A percentile compares a stretch with the other conserved stretches of the same genome.
Conservation (phyloP, 257 asterid genomes). For the Leonotis leonurus region DNA sequence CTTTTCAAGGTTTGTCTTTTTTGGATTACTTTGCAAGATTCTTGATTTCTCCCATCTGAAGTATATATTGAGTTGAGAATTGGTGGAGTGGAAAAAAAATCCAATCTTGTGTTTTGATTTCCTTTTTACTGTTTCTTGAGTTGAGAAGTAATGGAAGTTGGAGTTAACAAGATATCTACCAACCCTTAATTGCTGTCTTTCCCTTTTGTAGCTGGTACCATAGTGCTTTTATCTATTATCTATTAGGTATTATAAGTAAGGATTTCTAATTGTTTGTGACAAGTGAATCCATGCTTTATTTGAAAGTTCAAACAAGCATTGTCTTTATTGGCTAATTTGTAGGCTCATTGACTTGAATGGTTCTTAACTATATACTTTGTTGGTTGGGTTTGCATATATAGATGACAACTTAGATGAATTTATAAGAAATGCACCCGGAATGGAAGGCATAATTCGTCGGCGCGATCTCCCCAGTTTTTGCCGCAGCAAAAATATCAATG, state of each 20-base stretch:
- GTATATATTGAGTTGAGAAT: neutral
- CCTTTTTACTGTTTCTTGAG: no score
- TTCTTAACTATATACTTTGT: neutral
- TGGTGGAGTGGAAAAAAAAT: neutral
- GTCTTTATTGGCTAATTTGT: no score
- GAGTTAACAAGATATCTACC: neutral
- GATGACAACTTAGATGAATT: constrained; percentile 46
- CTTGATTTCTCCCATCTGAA: neutral
- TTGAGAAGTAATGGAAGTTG: neutral
- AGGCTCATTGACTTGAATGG: neutral
- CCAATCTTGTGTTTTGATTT: no score
- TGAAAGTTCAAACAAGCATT: neutral
- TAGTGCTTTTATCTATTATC: neutral
- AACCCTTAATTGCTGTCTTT: neutral
- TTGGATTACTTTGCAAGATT: neutral
- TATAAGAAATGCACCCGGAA: constrained; percentile 35
- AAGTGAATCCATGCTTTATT: neutral
- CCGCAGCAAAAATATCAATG: constrained; percentile 27
- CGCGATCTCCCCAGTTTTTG: constrained; percentile 69
- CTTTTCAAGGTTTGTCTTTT: constrained; percentile 38
- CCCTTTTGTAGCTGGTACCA: neutral
- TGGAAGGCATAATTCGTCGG: constrained; percentile 58
- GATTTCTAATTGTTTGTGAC: neutral
- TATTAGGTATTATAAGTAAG: neutral
- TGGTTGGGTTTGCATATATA: neutral